Evolutionary conservation across 768 basidiomycete genomes (phyloP), one percentile per base, ranked within the genome.

Genomic region (Baorangia bicolor): DNA sequence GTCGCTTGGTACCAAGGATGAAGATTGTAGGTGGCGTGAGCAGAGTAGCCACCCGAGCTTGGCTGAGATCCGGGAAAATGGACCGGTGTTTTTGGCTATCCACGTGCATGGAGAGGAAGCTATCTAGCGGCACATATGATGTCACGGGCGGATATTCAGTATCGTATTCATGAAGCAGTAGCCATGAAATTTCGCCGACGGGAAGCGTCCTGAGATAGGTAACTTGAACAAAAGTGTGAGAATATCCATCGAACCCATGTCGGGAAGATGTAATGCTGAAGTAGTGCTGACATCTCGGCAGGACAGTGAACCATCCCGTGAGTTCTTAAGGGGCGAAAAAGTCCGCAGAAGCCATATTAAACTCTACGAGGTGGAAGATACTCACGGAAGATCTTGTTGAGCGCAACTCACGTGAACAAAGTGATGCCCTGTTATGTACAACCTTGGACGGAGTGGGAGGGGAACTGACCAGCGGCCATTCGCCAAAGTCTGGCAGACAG

Each of bases 161-260:
- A 31, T 47, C 46, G 28, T 16, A 45, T 35, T 23, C 30, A 37
- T 39, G 39, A 35, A 28, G 39, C 31, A 25, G 33, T 25, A 25
- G 42, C 51, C 37, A 43, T 37, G 28, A 39, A 14, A 30, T 33
- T 40, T 38, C 34, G 30, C 48, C 48, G 46, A 45, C 42, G 34
- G 43, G 38, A 58, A 51, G 30, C 42, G 2, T 38, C 48, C 57
- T 38, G 46, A 44, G 52, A 56, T 51, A 49, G 64, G 58, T 9
- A 66, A 56, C 34, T 28, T 56, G 58, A 58, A 66, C 50, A 42
- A 60, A 51, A 51, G 57, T 56, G 57, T 66, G 65, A 57, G 65
- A 66, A 55, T 12, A n/a, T 40, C 21, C 39, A 34, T 47, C 34
- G 31, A 60, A 48, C 38, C 13, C 35, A 20, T 37, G 39, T 35